Evolutionary conservation across 129 eudicot genomes (phyloP), one percentile per base, ranked within the genome.

Genomic region (Heracleum sosnowskyi): DNA sequence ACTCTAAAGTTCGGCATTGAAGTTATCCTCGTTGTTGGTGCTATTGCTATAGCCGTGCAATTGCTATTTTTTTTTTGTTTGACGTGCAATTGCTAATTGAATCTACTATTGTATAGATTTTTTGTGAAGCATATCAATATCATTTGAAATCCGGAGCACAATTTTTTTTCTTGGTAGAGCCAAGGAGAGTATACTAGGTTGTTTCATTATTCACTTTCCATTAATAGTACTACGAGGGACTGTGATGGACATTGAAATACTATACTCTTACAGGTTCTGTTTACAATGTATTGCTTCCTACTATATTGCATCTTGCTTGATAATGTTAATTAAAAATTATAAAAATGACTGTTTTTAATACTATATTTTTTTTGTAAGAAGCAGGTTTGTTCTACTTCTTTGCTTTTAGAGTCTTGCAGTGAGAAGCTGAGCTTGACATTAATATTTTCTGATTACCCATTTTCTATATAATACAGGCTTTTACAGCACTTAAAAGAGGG

Each of bases 401-500:
- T 39, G 18, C 81, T 40, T 39, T 69, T 69, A 39, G 16, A 9
- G 49, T 69, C 10, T n/a, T 42, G 63, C 77, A 34, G 28, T 53
- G 79, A 76, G 70, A 36, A 51, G 42, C 11, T 31, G 17, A 51
- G 69, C 78, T 15, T 70, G 16, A n/a, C 39, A 70, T 39, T 1
- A 35, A 15, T 76, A n/a, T 36, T 60, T 63, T 44, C 34, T 71
- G 36, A 37, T 62, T 37, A 60, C 16, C 33, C 17, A 35, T 33
- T 79, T 26, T 66, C 18, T 46, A 10, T 41, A 18, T 24, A 71
- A n/a, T 78, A 11, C 89, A 92, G 97, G 99, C 97, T 81, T 86
- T 95, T 79, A 87, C 90, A 69, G 91, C 98, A 71, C 90, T 95
- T 49, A 95, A 95, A 86, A 95, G 89, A 84, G 98, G 98, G 81